Evolutionary conservation across 495 filamentous ascomycete genomes (phyloP), one percentile per base, ranked within the genome.

Genomic region (Cryomyces antarcticus): DNA sequence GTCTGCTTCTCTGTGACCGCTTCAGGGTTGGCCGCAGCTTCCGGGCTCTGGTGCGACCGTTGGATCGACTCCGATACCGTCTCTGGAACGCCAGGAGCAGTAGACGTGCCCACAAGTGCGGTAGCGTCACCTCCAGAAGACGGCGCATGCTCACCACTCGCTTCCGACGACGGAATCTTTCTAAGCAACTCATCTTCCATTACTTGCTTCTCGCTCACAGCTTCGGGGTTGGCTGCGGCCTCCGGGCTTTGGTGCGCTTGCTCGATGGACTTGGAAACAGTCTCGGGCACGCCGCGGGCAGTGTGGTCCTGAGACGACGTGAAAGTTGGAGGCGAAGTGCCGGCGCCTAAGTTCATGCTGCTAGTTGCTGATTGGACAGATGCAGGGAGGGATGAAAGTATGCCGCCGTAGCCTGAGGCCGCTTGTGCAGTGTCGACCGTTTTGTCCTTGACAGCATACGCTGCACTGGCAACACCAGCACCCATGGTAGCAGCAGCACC

Each of bases 391-490:
- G 33, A 35, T 35, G 33, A 7, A 12, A 12, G 7, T 35, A 12
- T 7, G 7, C 12, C 33, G 33, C 33, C 33, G 33, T 35, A 35
- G 12, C 33, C 33, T 7, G 12, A 7, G 7, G 33, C 33, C 12
- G 7, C 33, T 35, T 7, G 12, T 39, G 37, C 37, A 35, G 31
- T 35, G 7, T 35, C 31, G 31, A n/a, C 7, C 7, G n/a, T 6
- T 17, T 17, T 46, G 33, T 36, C 46, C 24, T 62, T 58, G 42
- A 55, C 60, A 27, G 59, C 57, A 29, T 47, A 52, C 28, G 57
- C 31, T 6, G 57, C 62, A 41, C 53, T 58, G 6, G 57, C 60
- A 29, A 59, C 31, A 13, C 57, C 62, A n/a, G 65, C 30, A 24
- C 51, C 54, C 7, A 61, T 60, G 12, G 55, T 55, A 6, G 52